These are phyloP conservation scores for Pleurotus sapidus DNA, from an alignment of 768 basidiomycete species.

Conservation along the genomic window DNA sequence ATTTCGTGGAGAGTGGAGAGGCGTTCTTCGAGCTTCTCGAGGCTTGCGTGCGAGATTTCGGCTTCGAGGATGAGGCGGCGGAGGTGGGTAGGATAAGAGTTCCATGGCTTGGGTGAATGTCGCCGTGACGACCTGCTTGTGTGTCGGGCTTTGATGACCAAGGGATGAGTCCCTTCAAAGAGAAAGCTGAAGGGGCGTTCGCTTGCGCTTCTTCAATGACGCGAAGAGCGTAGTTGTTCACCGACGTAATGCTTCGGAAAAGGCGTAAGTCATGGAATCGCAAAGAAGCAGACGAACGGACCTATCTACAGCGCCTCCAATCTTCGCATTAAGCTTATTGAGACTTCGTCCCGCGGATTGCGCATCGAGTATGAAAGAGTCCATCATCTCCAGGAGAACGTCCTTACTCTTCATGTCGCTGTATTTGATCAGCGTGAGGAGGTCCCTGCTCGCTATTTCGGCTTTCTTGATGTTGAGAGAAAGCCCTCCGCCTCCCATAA, in stretches of 20 bases:
- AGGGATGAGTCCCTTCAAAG: slow-evolving; percentile 36
- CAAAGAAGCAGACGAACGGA: slow-evolving; percentile 28
- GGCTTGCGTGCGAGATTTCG: slow-evolving; percentile 48
- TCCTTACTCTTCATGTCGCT: slow-evolving; percentile 65
- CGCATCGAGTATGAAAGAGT: slow-evolving; percentile 58
- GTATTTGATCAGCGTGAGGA: slow-evolving; percentile 56
- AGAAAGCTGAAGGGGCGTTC: slow-evolving; percentile 27
- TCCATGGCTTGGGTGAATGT: slow-evolving; percentile 66
- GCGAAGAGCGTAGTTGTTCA: slow-evolving; percentile 68
- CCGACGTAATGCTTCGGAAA: slow-evolving; percentile 57
- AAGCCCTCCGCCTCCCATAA: slow-evolving; percentile 50
- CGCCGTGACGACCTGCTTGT: slow-evolving; percentile 40
- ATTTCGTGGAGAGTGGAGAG: slow-evolving; percentile 56
- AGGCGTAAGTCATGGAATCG: slow-evolving; percentile 4
- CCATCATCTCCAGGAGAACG: slow-evolving; percentile 47
- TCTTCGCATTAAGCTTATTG: slow-evolving; percentile 59
- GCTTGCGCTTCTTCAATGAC: slow-evolving; percentile 46
- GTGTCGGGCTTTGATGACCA: slow-evolving; percentile 33
- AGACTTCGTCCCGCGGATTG: slow-evolving; percentile 57
- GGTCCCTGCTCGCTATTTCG: slow-evolving; percentile 72
- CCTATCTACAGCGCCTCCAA: slow-evolving; percentile 76
- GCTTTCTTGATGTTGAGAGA: slow-evolving; percentile 72
- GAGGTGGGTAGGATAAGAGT: slow-evolving; percentile 49
- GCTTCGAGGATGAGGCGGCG: slow-evolving; percentile 65
- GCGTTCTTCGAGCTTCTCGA: slow-evolving; percentile 62